Percentiles rank a stretch among this genome's conserved stretches.
These are phyloP conservation scores for Fraxinus ornus DNA, from an alignment of 305 asterid genomes.

Conservation along the genomic window DNA sequence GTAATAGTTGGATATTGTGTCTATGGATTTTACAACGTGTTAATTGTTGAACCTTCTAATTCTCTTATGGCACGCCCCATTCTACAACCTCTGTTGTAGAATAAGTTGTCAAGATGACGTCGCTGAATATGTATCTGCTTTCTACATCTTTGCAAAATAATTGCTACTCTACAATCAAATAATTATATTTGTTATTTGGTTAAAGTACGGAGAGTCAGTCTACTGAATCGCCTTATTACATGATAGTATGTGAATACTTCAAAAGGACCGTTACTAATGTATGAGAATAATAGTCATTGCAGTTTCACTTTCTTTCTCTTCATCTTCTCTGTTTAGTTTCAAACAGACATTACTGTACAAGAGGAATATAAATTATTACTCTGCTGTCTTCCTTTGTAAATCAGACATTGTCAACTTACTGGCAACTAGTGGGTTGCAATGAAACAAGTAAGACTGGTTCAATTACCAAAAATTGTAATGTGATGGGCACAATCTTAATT, in stretches of 20 bases:
- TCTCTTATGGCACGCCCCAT: neutral
- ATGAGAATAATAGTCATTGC: too few relatives aligned
- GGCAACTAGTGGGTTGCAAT: neutral
- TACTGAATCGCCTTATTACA: neutral
- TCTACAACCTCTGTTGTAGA: neutral
- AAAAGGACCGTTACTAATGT: too few relatives aligned
- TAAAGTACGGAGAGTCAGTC: neutral
- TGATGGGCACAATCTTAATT: too few relatives aligned
- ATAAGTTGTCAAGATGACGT: neutral
- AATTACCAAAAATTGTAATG: neutral
- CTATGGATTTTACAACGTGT: neutral
- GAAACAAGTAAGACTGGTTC: neutral
- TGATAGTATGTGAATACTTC: too few relatives aligned
- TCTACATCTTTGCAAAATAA: neutral
- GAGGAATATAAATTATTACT: neutral
- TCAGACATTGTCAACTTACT: neutral
- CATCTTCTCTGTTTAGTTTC: too few relatives aligned
- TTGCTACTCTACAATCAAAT: neutral
- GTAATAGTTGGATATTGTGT: neutral
- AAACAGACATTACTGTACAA: neutral
- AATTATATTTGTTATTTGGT: neutral
- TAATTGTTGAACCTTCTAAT: neutral
- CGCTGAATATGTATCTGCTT: neutral
- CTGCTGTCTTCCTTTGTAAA: neutral
- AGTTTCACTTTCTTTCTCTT: too few relatives aligned